Percentiles rank a stretch among this genome's conserved stretches.
phyloP scores from a whole-genome alignment of 2,329 filamentous ascomycete genomes.

The Fusarium clavum region DNA sequence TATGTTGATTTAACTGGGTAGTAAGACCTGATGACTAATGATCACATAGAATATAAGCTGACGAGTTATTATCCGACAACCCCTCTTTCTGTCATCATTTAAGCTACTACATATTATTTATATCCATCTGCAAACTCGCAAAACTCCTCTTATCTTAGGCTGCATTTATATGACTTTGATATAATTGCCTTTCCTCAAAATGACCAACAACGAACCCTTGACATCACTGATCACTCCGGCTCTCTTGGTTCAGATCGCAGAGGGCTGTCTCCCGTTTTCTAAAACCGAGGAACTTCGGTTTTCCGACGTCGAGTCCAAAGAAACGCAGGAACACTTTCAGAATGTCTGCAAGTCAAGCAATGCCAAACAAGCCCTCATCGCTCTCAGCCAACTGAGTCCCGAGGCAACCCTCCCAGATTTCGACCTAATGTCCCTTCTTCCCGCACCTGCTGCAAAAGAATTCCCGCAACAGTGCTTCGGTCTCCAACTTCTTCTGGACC shows the following conservation, averaged over 20 bases:
- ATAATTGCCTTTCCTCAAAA: not conserved
- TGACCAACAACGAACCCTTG: not conserved
- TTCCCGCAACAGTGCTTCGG: slow-evolving; percentile 15
- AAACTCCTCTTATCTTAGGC: too few species aligned
- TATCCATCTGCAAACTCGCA: not conserved
- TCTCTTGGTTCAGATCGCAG: not conserved
- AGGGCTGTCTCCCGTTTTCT: not conserved
- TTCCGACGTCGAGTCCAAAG: not conserved
- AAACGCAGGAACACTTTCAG: not conserved
- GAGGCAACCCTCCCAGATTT: not conserved
- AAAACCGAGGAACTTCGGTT: not conserved
- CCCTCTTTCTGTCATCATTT: not conserved
- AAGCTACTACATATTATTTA: rapidly evolving
- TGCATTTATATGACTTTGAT: too few species aligned
- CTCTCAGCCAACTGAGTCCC: not conserved
- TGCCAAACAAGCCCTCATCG: not conserved
- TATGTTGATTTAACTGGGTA: rapidly evolving
- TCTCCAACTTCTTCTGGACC: not conserved
- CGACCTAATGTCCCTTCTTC: not conserved
- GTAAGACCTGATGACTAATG: not conserved
- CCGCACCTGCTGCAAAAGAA: not conserved
- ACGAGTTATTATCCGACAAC: not conserved
- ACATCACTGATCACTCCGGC: not conserved
- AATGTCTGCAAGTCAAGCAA: not conserved
- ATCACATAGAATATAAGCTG: rapidly evolving